These are phyloP conservation scores for Fusarium albosuccineum DNA, from an alignment of 2,329 filamentous ascomycete species.

Conservation along the genomic window DNA sequence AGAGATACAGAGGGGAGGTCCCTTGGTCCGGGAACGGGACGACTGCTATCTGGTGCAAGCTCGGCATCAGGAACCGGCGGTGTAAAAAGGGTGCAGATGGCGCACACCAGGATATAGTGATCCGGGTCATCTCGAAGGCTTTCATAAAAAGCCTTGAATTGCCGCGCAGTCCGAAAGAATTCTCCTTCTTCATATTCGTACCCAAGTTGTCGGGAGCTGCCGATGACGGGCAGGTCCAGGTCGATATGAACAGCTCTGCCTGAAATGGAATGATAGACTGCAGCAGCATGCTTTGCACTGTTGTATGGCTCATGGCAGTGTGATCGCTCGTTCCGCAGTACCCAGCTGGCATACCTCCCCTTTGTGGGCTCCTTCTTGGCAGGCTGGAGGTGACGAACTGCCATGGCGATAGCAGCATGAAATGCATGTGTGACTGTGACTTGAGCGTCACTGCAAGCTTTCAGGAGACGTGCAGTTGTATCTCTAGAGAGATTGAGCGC, in stretches of 20 bases:
- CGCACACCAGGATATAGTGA: conserved; percentile 42
- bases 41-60: no score
- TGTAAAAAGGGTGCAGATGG: conserved; percentile 37
- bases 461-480: conserved; percentile 33
- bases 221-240: conserved; percentile 20
- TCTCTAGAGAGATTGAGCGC: conserved; percentile 31
- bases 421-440: conserved; percentile 50
- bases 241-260: conserved; percentile 44
- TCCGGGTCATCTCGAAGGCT: conserved; percentile 47
- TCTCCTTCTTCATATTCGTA: conserved; percentile 12
- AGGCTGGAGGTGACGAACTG: conserved; percentile 43
- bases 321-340: conserved; percentile 49
- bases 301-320: conserved; percentile 43
- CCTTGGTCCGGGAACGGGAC: conserved; percentile 44
- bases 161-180: conserved; percentile 40
- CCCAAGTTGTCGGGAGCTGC: fast-evolving
- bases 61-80: conserved; percentile 9
- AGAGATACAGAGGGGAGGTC: conserved; percentile 46
- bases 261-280: conserved; percentile 50
- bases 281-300: conserved; percentile 39
- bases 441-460: conserved; percentile 27
- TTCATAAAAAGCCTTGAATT: conserved; percentile 47
- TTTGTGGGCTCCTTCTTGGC: background rate
- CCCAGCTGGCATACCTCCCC: conserved; percentile 48
- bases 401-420: conserved; percentile 50